Conservation (phyloP, 306 rosid species). For the Cercis canadensis region DNA sequence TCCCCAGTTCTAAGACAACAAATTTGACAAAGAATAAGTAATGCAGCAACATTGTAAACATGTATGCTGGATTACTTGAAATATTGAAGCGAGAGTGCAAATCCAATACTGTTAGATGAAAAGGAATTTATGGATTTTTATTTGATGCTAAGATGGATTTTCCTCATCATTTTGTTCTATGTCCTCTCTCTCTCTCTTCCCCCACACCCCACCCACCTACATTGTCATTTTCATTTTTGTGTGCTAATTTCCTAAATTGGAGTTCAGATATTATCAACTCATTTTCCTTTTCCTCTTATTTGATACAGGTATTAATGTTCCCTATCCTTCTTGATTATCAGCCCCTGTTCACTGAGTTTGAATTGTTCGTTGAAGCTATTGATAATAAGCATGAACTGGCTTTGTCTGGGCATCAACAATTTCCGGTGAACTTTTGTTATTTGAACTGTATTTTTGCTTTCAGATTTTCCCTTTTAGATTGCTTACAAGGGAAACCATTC, state of each 20-base stretch:
- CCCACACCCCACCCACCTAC: neutral
- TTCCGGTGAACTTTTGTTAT: conserved; percentile 70
- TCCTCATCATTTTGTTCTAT: conserved; percentile 11
- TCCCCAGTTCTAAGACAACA: conserved; percentile 7
- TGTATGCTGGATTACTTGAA: too few relatives aligned
- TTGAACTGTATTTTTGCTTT: conserved; percentile 28
- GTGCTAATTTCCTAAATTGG: conserved; percentile 17
- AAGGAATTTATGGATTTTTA: conserved; percentile 3
- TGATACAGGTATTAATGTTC: conserved; percentile 83
- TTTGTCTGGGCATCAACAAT: conserved; percentile 86
- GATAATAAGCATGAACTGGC: conserved; percentile 89
- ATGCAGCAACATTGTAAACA: too few relatives aligned
- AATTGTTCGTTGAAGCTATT: conserved; percentile 87
- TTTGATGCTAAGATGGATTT: conserved; percentile 15
- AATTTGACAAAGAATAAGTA: conserved; percentile 22
- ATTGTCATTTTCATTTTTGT: conserved; percentile 21
- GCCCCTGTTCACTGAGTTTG: conserved; percentile 81
- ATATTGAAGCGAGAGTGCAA: conserved; percentile 4
- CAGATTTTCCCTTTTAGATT: conserved; percentile 18
- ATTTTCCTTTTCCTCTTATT: neutral
- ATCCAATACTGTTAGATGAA: conserved; percentile 12
- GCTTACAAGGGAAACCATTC: conserved; percentile 34
- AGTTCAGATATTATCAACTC: conserved; percentile 24
- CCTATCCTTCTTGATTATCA: conserved; percentile 79
- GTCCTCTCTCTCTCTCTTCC: neutral